phyloP scores from a whole-genome alignment of 805 yeast species.

The Priceomyces carsonii region DNA sequence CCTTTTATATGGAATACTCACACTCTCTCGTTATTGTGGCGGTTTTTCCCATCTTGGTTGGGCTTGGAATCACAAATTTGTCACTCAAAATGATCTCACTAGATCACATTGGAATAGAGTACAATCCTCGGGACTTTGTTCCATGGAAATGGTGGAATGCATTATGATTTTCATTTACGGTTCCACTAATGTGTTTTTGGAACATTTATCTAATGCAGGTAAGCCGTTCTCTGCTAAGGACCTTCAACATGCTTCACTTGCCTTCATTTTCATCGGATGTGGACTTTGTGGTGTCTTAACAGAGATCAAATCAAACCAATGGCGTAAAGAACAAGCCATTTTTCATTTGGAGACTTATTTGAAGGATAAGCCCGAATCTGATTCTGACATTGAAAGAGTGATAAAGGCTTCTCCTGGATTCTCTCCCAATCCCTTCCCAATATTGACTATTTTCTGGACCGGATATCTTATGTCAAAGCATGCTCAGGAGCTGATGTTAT shows the following conservation, averaged over 20 bases:
- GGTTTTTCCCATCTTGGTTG: conserved; percentile 73
- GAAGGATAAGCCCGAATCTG: background rate
- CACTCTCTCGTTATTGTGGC: conserved; percentile 89
- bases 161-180: conserved; percentile 86
- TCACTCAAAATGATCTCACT: conserved; percentile 26
- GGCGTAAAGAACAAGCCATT: conserved; percentile 50
- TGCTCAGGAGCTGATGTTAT: conserved; percentile 74
- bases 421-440: conserved; percentile 94
- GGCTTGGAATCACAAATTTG: conserved; percentile 74
- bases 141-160: conserved; percentile 86
- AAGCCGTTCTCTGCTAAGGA: conserved; percentile 78
- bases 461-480: conserved; percentile 96
- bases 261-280: conserved; percentile 69
- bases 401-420: conserved; percentile 62
- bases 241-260: conserved; percentile 37
- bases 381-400: conserved; percentile 9
- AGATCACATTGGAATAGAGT: conserved; percentile 31
- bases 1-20: conserved; percentile 67
- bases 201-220: conserved; percentile 68
- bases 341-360: conserved; percentile 11
- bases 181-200: conserved; percentile 83
- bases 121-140: conserved; percentile 51
- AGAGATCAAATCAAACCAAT: conserved; percentile 61
- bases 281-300: conserved; percentile 88
- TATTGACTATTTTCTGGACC: conserved; percentile 92